phyloP scores from a whole-genome alignment of 805 yeast species.

The Candida quercuum region DNA sequence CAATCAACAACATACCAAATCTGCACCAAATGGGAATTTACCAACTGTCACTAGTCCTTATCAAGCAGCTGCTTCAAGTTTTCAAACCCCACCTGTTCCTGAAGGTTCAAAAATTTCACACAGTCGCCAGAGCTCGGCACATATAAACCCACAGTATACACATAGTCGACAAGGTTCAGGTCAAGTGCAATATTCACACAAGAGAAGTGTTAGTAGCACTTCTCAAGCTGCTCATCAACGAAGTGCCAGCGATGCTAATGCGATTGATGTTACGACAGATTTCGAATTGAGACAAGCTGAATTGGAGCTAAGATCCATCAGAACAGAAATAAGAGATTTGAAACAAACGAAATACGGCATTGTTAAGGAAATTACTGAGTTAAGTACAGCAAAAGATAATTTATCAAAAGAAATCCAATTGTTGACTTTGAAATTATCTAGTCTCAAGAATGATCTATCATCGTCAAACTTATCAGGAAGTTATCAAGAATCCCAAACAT shows the following conservation, averaged over 20 bases:
- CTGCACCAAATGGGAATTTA: background rate
- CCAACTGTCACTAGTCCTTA: background rate
- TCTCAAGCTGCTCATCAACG: constrained; percentile 1
- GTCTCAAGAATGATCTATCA: constrained; percentile 1
- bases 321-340: constrained; percentile 35
- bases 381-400: constrained; percentile 41
- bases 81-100: constrained; percentile 25
- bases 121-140: constrained; percentile 2
- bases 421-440: constrained; percentile 24
- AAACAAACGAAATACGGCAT: constrained; percentile 38
- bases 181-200: background rate
- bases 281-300: constrained; percentile 24
- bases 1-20: constrained; percentile 10
- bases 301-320: constrained; percentile 35
- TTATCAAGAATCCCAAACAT: too few relatives aligned
- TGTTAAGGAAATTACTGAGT: constrained; percentile 43
- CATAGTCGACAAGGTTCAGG: too few relatives aligned
- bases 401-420: constrained; percentile 41
- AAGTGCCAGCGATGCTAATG: constrained; percentile 12
- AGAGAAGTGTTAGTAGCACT: constrained; percentile 2
- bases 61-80: constrained; percentile 20
- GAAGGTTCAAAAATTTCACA: constrained; percentile 5
- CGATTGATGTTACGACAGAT: constrained; percentile 3
- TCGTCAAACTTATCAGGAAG: too few relatives aligned
- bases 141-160: background rate